These are phyloP conservation scores for Kurtzmaniella quercitrusa DNA, from an alignment of 1,139 yeast species.

Conservation along the genomic window DNA sequence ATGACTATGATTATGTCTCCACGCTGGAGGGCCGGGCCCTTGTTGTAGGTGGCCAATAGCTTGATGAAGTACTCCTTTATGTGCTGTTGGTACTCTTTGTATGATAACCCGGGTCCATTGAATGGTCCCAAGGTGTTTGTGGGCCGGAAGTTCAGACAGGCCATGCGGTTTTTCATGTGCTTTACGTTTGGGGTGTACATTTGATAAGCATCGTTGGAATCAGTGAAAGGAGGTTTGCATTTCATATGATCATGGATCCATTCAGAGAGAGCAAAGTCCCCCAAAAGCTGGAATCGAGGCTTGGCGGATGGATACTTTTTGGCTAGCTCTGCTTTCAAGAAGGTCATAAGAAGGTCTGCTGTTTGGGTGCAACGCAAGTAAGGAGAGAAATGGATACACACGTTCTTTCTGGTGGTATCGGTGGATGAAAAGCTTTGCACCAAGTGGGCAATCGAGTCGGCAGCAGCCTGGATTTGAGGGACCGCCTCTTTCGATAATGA, in stretches of 20 bases:
- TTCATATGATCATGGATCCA: constrained; percentile 47
- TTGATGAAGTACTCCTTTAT: constrained; percentile 41
- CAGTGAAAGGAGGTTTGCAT: constrained; percentile 41
- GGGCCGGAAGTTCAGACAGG: constrained; percentile 42
- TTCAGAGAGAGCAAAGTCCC: constrained; percentile 46
- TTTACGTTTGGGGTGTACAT: constrained; percentile 46
- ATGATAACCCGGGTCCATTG: constrained; percentile 42
- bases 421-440: constrained; percentile 23
- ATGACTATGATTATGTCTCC: constrained; percentile 38
- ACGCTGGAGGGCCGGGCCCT: constrained; percentile 29
- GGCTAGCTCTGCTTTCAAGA: constrained; percentile 22
- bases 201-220: constrained; percentile 44
- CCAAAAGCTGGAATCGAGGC: constrained; percentile 36
- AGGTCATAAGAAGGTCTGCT: constrained; percentile 36
- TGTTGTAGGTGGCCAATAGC: constrained; percentile 43
- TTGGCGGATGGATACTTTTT: constrained; percentile 28
- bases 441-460: constrained; percentile 23
- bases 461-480: constrained; percentile 26
- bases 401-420: constrained; percentile 25
- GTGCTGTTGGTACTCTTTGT: constrained; percentile 37
- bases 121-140: constrained; percentile 44
- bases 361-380: constrained; percentile 44
- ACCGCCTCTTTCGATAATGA: constrained; percentile 29
- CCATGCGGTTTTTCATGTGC: constrained; percentile 28
- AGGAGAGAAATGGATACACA: constrained; percentile 42